Percentiles rank a stretch among this genome's conserved stretches.
These are phyloP conservation scores for Tylopilus vinaceipallidus DNA, from an alignment of 768 basidiomycete genomes.

Conservation along the genomic window DNA sequence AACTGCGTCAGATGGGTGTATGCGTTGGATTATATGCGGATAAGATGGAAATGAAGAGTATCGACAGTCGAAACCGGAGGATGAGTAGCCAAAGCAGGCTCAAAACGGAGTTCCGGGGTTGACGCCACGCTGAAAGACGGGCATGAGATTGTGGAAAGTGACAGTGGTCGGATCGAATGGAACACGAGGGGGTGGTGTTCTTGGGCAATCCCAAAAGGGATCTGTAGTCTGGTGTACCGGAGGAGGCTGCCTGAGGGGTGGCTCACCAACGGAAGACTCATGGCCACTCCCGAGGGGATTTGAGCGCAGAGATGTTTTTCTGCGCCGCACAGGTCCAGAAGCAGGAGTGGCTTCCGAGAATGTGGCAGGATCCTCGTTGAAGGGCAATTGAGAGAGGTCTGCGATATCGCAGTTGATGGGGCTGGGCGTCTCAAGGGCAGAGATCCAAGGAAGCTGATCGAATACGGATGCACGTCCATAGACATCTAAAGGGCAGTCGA, in stretches of 20 bases:
- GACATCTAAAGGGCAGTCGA: constrained; percentile 40
- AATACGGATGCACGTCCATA: constrained; percentile 39
- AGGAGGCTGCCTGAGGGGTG: constrained; percentile 17
- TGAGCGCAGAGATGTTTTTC: constrained; percentile 52
- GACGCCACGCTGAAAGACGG: constrained; percentile 41
- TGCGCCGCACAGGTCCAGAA: constrained; percentile 57
- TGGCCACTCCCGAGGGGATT: constrained; percentile 40
- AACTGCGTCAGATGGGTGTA: constrained; percentile 29
- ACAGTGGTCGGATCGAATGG: constrained; percentile 48
- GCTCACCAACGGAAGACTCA: constrained; percentile 12
- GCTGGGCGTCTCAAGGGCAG: constrained; percentile 49
- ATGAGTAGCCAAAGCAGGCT: not conserved
- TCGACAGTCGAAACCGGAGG: constrained; percentile 6
- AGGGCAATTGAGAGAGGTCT: constrained; percentile 60
- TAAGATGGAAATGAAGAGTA: constrained; percentile 23
- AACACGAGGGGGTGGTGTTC: constrained; percentile 34
- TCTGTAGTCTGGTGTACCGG: constrained; percentile 32
- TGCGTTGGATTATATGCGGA: constrained; percentile 29
- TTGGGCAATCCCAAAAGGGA: constrained; percentile 21
- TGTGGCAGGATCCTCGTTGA: constrained; percentile 22
- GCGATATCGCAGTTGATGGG: constrained; percentile 56
- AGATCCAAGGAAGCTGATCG: constrained; percentile 69
- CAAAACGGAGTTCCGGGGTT: constrained; percentile 12
- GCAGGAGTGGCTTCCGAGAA: constrained; percentile 25
- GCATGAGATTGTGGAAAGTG: constrained; percentile 62